A percentile compares a stretch with the other conserved stretches of the same genome.
Evolutionary conservation across 345 rosid species (phyloP).

Genomic region (Melaleuca quinquenervia): DNA sequence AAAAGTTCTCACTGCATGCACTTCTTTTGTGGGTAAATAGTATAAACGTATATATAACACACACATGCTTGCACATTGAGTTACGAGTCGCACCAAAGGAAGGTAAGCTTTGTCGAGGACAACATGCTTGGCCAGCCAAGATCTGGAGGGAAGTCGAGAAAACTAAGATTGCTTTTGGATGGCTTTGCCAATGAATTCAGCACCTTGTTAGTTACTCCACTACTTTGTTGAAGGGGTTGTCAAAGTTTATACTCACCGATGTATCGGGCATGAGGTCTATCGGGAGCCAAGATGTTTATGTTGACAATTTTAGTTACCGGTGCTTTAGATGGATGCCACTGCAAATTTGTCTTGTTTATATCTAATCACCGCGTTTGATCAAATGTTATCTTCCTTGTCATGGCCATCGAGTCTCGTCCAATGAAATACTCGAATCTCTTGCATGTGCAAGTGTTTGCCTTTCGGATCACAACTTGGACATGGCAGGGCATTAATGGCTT

Average conservation of each 20-base stretch:
- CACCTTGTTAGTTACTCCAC: not conserved
- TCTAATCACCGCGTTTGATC: not conserved
- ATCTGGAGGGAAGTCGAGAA: not conserved
- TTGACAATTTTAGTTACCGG: not conserved
- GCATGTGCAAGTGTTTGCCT: not conserved
- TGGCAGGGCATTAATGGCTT: not conserved
- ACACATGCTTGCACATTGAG: not conserved
- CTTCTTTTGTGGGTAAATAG: not conserved
- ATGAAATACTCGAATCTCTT: accelerated
- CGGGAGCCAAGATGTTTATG: not conserved
- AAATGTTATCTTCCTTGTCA: not conserved
- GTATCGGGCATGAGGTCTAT: not conserved
- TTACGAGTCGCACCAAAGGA: not conserved
- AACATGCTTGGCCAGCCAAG: not conserved
- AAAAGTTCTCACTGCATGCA: not conserved
- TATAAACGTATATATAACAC: not conserved
- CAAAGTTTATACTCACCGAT: accelerated
- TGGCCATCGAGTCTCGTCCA: not conserved
- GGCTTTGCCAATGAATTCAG: not conserved
- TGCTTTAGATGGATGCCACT: not conserved
- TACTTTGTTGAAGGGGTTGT: not conserved
- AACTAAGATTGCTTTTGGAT: not conserved
- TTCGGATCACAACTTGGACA: not conserved
- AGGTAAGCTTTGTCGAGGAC: not conserved
- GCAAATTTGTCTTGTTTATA: not conserved